Conservation (phyloP, 169 alveolate species). For the Eimeria praecox region DNA sequence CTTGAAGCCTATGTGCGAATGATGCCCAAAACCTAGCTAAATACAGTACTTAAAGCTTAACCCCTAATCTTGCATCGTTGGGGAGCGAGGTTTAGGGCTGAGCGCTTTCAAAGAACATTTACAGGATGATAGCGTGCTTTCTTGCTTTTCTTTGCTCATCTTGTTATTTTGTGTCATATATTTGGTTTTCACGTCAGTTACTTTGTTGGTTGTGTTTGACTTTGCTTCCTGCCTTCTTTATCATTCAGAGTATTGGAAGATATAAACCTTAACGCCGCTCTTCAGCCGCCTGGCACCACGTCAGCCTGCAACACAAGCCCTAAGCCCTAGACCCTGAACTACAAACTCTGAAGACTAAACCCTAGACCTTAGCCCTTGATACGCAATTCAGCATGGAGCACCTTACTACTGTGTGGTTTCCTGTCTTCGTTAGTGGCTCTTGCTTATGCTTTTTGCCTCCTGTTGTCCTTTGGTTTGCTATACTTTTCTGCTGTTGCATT, state of each 20-base stretch:
- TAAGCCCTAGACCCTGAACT: background rate
- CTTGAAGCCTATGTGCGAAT: background rate
- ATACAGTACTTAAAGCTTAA: background rate
- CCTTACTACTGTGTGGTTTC: background rate
- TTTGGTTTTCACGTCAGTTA: too few relatives aligned
- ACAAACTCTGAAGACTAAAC: background rate
- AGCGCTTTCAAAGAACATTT: background rate
- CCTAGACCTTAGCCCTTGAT: too few relatives aligned
- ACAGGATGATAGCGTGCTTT: background rate
- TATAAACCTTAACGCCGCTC: constrained; percentile 67
- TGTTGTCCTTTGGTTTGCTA: background rate
- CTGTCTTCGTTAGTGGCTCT: background rate
- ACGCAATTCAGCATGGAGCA: background rate
- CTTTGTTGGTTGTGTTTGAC: background rate
- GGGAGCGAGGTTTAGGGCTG: background rate
- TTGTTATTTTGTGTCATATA: too few relatives aligned
- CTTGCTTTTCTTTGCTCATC: background rate
- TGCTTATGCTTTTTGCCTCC: background rate
- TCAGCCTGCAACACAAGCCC: background rate
- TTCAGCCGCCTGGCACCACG: constrained; percentile 73
- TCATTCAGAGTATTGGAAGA: constrained; percentile 74
- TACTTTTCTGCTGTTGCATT: background rate
- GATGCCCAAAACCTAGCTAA: background rate
- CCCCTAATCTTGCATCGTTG: background rate
- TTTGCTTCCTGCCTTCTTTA: background rate